Evolutionary conservation across 495 filamentous ascomycete genomes (phyloP).

Genomic region (Sporormia fimetaria): DNA sequence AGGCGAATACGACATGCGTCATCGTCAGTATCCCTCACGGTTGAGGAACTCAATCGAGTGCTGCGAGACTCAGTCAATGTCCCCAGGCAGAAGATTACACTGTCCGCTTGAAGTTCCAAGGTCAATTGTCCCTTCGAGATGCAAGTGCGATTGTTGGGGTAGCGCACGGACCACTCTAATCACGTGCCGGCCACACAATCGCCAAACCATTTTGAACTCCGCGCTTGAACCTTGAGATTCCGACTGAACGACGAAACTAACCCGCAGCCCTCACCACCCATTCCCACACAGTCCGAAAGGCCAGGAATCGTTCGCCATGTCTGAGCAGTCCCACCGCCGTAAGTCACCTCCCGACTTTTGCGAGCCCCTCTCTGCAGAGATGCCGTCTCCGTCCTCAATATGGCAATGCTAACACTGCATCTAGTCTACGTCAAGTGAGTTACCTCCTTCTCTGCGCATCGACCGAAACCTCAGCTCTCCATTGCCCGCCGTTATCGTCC

Average conservation of each 20-base stretch:
- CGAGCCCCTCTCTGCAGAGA: neutral
- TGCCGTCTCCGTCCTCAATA: neutral
- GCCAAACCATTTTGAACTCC: too few relatives aligned
- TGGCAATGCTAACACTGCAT: constrained; percentile 15
- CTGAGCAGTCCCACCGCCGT: constrained; percentile 24
- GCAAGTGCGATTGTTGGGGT: too few relatives aligned
- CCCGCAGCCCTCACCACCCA: constrained; percentile 15
- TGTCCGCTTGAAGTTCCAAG: too few relatives aligned
- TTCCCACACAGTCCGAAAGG: constrained; percentile 3
- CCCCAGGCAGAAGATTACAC: too few relatives aligned
- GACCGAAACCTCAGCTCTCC: constrained; percentile 24
- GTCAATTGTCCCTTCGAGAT: too few relatives aligned
- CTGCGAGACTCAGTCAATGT: too few relatives aligned
- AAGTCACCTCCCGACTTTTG: constrained; percentile 6
- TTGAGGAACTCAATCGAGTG: too few relatives aligned
- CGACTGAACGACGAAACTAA: constrained; percentile 13
- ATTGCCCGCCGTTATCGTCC: constrained; percentile 18
- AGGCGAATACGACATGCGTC: too few relatives aligned
- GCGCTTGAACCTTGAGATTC: neutral
- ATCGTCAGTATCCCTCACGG: too few relatives aligned
- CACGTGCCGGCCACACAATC: constrained; percentile 4
- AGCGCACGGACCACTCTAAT: neutral
- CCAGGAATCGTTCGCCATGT: constrained; percentile 19
- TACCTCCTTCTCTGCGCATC: constrained; percentile 8
- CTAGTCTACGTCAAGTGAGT: constrained; percentile 92